Evolutionary conservation across 768 basidiomycete species (phyloP).

Genomic region (Collybia sordida): DNA sequence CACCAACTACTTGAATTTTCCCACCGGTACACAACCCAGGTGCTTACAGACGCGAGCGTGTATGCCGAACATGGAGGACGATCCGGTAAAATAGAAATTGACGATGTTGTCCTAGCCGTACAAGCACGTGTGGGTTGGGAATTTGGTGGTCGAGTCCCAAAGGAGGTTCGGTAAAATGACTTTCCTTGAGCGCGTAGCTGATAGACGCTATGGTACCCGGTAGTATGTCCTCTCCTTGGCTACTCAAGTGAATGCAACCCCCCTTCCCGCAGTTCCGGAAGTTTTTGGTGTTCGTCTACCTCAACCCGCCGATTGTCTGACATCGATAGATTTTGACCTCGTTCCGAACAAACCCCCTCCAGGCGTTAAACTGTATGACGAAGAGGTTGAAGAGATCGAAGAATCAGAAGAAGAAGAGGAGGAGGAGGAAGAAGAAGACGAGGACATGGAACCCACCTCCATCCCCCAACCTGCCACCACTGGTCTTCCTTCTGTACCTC

Average conservation of each 20-base stretch:
- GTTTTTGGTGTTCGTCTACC: constrained; percentile 88
- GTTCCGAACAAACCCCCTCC: constrained; percentile 85
- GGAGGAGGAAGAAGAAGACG: constrained; percentile 55
- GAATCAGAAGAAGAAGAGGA: constrained; percentile 69
- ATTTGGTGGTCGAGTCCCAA: constrained; percentile 84
- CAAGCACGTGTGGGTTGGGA: constrained; percentile 93
- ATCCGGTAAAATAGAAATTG: constrained; percentile 77
- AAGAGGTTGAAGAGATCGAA: constrained; percentile 81
- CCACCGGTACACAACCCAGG: constrained; percentile 80
- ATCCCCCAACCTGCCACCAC: constrained; percentile 37
- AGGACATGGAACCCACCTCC: constrained; percentile 69
- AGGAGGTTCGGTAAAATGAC: constrained; percentile 58
- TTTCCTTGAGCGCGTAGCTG: constrained; percentile 2
- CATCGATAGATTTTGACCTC: constrained; percentile 82
- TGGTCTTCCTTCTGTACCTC: constrained; percentile 22
- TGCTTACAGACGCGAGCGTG: constrained; percentile 80
- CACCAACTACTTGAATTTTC: constrained; percentile 88
- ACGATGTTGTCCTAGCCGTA: constrained; percentile 78
- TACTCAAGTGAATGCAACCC: constrained; percentile 77
- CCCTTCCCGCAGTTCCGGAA: constrained; percentile 83
- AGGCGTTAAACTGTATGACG: constrained; percentile 71
- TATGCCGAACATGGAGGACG: constrained; percentile 87
- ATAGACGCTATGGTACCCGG: neutral
- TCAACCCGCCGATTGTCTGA: constrained; percentile 64
- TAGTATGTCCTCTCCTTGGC: constrained; percentile 81